Conservation (phyloP, 2,329 filamentous ascomycete genomes). For the Purpureocillium lavendulum region DNA sequence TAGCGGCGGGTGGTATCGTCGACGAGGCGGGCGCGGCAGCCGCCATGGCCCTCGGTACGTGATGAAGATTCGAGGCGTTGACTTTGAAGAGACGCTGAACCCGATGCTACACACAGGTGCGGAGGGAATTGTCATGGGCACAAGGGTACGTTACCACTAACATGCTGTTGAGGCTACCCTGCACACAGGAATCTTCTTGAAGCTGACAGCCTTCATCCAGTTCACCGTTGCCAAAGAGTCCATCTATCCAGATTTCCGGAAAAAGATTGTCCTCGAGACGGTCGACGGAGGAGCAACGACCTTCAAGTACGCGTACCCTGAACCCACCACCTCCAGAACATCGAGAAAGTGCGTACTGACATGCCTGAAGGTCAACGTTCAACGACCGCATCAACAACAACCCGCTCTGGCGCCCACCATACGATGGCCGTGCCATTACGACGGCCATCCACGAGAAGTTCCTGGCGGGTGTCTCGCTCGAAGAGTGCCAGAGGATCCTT, state of each 20-base stretch:
- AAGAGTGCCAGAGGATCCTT: slow-evolving; percentile 31
- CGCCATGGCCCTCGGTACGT: slow-evolving; percentile 43
- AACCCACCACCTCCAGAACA: neutral
- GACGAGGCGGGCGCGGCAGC: slow-evolving; percentile 48
- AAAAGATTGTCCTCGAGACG: slow-evolving; percentile 30
- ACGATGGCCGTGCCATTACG: slow-evolving; percentile 35
- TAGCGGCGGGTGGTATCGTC: slow-evolving; percentile 53
- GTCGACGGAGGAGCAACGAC: slow-evolving; percentile 36
- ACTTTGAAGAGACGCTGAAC: too few species aligned
- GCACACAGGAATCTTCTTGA: neutral
- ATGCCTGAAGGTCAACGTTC: slow-evolving; percentile 23
- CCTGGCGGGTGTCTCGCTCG: slow-evolving; percentile 27
- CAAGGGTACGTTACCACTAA: slow-evolving; percentile 19
- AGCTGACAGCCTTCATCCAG: slow-evolving; percentile 11
- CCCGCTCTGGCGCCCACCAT: slow-evolving; percentile 30
- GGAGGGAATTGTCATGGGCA: slow-evolving; percentile 35
- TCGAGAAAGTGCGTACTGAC: neutral
- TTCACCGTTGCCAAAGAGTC: slow-evolving; percentile 37
- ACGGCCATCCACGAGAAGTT: slow-evolving; percentile 31
- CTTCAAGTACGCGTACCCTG: slow-evolving; percentile 27
- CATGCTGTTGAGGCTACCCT: too few species aligned
- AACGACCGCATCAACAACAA: slow-evolving; percentile 31
- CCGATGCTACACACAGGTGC: too few species aligned
- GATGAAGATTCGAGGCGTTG: too few species aligned
- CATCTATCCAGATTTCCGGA: slow-evolving; percentile 28